A percentile compares a stretch with the other conserved stretches of the same genome.
Conservation (phyloP, 2,329 filamentous ascomycete genomes). For the Phialemoniopsis sp. region DNA sequence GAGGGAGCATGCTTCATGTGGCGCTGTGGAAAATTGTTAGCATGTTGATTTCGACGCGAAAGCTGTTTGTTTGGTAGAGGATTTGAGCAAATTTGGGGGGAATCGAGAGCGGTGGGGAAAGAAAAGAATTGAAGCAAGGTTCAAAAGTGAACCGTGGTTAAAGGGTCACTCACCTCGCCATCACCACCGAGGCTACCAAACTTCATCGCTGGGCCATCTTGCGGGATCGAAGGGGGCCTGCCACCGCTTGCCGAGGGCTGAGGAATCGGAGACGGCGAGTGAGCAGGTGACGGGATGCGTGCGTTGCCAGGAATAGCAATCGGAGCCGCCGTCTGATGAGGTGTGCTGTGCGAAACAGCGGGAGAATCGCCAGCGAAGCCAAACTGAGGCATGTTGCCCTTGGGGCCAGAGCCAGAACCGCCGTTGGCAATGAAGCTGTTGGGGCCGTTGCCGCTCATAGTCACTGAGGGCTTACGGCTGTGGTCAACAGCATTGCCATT, state of each 20-base stretch:
- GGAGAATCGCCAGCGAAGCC: conserved; percentile 68
- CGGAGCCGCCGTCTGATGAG: conserved; percentile 51
- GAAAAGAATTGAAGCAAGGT: too few species aligned
- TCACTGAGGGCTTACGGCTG: conserved; percentile 82
- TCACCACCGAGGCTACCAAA: conserved; percentile 84
- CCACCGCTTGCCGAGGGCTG: conserved; percentile 81
- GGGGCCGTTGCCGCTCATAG: conserved; percentile 80
- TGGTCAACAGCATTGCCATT: conserved; percentile 74
- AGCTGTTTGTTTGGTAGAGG: neutral
- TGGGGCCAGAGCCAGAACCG: conserved; percentile 53
- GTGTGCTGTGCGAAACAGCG: conserved; percentile 62
- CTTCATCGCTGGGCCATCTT: conserved; percentile 63
- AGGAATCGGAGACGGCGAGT: conserved; percentile 90
- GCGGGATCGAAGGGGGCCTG: conserved; percentile 75
- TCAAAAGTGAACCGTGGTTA: neutral
- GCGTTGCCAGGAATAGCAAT: conserved; percentile 63
- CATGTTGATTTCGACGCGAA: neutral
- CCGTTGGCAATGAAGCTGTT: conserved; percentile 76
- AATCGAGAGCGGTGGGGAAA: too few species aligned
- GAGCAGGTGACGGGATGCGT: conserved; percentile 75
- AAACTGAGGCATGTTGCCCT: conserved; percentile 68
- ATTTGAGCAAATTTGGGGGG: too few species aligned
- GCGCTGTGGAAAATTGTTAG: conserved; percentile 38
- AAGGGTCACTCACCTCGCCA: conserved; percentile 63
- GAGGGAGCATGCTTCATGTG: conserved; percentile 63